Evolutionary conservation across 768 basidiomycete species (phyloP), one percentile per base, ranked within the genome.

Genomic region (Boletus vinaceobasis): DNA sequence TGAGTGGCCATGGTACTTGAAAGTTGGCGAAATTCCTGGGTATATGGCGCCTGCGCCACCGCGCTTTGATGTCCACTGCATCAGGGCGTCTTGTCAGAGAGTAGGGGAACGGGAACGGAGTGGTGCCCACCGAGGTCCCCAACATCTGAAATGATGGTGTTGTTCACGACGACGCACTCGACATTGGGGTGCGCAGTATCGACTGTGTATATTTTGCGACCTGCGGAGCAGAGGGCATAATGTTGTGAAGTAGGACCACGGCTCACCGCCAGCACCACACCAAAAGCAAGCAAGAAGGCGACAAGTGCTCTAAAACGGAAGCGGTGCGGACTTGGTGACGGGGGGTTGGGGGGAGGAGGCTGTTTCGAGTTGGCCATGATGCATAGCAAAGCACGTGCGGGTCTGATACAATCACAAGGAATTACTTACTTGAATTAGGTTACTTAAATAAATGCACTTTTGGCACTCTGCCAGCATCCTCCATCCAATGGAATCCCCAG

Each of bases 131-230:
- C 74, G 49, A 78, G 71, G 43, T 71, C 65, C 9, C 86, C 87
- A 13, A 76, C 68, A 15, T 75, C 78, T 19, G 69, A 48, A 32
- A 91, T 80, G 29, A 61, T 70, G 32, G 75, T 70, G 15, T 76
- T 75, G 53, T 70, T 73, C 11, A 89, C 75, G 35, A 80, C 71
- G n/a, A 90, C 73, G 58, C 88, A 90, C 60, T 87, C 77, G 3
- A 81, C 85, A 33, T 66, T 73, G 8, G 84, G 82, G 9, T 66
- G 64, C 2, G 60, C 48, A 9, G 75, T 65, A 59, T 89, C 82
- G 0, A 91, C 88, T 1, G 90, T 91, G 65, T 90, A 90, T 37
- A 92, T 84, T 39, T 72, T 77, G 23, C 67, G 62, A 1, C 68
- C 61, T 1, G 62, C 61, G 0, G 87, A 79, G 63, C 86, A 91